Percentiles rank a stretch among this genome's conserved stretches.
Conservation (phyloP, 768 basidiomycete species). For the Tricholomella constricta region DNA sequence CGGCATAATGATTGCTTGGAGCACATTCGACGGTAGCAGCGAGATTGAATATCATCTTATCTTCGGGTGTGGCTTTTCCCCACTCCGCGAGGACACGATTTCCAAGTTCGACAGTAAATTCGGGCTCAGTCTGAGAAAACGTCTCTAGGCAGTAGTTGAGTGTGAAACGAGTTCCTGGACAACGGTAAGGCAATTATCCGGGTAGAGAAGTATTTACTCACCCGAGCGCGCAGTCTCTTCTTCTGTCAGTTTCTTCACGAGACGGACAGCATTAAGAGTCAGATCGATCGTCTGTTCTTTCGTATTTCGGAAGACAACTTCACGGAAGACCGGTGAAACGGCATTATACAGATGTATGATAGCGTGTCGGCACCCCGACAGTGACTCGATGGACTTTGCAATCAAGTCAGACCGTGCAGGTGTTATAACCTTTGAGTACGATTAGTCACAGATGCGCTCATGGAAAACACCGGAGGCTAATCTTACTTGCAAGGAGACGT, state of each 20-base stretch:
- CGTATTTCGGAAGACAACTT: slow-evolving; percentile 78
- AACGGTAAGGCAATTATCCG: not conserved
- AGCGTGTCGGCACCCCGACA: slow-evolving; percentile 73
- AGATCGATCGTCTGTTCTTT: slow-evolving; percentile 75
- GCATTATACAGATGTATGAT: slow-evolving; percentile 92
- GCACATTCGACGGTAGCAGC: slow-evolving; percentile 85
- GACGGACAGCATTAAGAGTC: slow-evolving; percentile 67
- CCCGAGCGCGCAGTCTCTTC: slow-evolving; percentile 67
- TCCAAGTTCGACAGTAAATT: slow-evolving; percentile 77
- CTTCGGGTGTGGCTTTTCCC: slow-evolving; percentile 62
- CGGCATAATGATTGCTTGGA: slow-evolving; percentile 84
- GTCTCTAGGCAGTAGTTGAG: slow-evolving; percentile 88
- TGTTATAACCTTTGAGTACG: slow-evolving; percentile 62
- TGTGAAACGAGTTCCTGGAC: slow-evolving; percentile 56
- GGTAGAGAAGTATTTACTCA: not conserved
- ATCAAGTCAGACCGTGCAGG: slow-evolving; percentile 82
- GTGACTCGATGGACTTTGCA: slow-evolving; percentile 67
- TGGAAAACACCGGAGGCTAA: slow-evolving; percentile 1
- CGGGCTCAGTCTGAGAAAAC: slow-evolving; percentile 83
- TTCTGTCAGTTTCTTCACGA: slow-evolving; percentile 68
- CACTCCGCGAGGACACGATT: slow-evolving; percentile 72
- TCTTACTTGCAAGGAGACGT: slow-evolving; percentile 78
- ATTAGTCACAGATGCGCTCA: not conserved
- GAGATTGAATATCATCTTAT: slow-evolving; percentile 81
- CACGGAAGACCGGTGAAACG: slow-evolving; percentile 72